Conservation (phyloP, 2,329 filamentous ascomycete genomes). For the Nothopassalora personata region DNA sequence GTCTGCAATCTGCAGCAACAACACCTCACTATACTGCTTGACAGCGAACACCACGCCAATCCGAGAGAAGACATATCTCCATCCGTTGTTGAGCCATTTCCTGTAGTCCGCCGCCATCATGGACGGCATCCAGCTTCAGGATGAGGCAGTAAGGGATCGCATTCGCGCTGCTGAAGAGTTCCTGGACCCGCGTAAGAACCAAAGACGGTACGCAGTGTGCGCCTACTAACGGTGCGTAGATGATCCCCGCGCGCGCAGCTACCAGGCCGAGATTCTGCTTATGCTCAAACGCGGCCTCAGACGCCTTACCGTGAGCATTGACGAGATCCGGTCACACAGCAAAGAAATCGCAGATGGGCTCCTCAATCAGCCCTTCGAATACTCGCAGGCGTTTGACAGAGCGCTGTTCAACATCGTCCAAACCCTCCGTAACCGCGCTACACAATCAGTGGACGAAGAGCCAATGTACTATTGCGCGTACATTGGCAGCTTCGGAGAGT, state of each 20-base stretch:
- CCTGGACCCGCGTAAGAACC: constrained; percentile 82
- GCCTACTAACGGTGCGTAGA: constrained; percentile 34
- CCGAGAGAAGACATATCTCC: background rate
- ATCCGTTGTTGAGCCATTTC: background rate
- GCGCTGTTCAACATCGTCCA: constrained; percentile 85
- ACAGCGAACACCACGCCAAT: background rate
- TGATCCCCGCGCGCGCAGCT: constrained; percentile 62
- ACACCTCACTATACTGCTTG: background rate
- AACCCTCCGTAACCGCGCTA: constrained; percentile 68
- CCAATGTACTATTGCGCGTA: constrained; percentile 92
- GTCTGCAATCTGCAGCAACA: background rate
- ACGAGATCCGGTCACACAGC: constrained; percentile 86
- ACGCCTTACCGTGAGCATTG: constrained; percentile 61
- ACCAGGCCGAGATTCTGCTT: constrained; percentile 80
- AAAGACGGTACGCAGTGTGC: background rate
- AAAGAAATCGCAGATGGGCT: constrained; percentile 73
- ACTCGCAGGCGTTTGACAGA: constrained; percentile 77
- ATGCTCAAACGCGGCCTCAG: constrained; percentile 60
- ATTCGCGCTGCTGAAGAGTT: constrained; percentile 87
- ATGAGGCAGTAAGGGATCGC: constrained; percentile 78
- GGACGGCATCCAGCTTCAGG: constrained; percentile 70
- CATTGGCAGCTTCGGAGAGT: constrained; percentile 90
- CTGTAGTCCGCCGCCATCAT: constrained; percentile 41
- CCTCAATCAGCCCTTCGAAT: constrained; percentile 82
- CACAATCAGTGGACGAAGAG: constrained; percentile 71